Percentiles rank a stretch among this genome's conserved stretches.
Evolutionary conservation across 2,329 filamentous ascomycete genomes (phyloP).

Genomic region (Penicillium hesseltinei): DNA sequence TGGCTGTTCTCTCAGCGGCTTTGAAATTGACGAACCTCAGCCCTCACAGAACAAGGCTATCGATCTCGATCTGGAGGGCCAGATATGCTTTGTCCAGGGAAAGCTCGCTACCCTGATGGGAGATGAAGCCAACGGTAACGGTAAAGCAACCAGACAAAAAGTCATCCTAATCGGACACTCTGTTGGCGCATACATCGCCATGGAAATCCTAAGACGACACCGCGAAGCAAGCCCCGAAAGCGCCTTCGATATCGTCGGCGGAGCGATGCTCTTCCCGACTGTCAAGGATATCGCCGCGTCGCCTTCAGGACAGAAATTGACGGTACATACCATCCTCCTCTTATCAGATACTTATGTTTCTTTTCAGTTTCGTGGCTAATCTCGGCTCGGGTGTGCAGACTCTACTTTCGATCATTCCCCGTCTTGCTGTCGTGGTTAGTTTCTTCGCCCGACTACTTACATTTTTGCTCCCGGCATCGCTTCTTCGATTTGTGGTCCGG

Average conservation of each 20-base stretch:
- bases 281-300: conserved; percentile 68
- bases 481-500: conserved; percentile 45
- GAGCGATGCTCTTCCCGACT: conserved; percentile 70
- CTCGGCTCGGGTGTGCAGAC: conserved; percentile 14
- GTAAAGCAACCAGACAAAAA: conserved; percentile 18
- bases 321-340: conserved; percentile 28
- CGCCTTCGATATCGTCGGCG: conserved; percentile 46
- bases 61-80: conserved; percentile 44
- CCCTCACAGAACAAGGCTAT: neutral
- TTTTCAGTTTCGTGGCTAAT: neutral
- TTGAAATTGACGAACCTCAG: conserved; percentile 27
- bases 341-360: neutral
- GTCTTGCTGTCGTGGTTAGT: conserved; percentile 37
- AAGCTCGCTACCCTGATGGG: conserved; percentile 43
- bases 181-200: conserved; percentile 68
- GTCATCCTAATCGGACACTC: conserved; percentile 72
- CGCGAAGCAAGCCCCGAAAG: conserved; percentile 30
- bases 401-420: conserved; percentile 37
- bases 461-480: conserved; percentile 39
- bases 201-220: conserved; percentile 65
- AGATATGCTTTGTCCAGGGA: conserved; percentile 50
- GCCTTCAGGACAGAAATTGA: conserved; percentile 56
- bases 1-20: conserved; percentile 37
- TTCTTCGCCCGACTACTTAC: conserved; percentile 46
- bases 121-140: neutral